Percentiles rank a stretch among this genome's conserved stretches.
phyloP scores from a whole-genome alignment of 2,329 filamentous ascomycete species.

The Hysterium pulicare region DNA sequence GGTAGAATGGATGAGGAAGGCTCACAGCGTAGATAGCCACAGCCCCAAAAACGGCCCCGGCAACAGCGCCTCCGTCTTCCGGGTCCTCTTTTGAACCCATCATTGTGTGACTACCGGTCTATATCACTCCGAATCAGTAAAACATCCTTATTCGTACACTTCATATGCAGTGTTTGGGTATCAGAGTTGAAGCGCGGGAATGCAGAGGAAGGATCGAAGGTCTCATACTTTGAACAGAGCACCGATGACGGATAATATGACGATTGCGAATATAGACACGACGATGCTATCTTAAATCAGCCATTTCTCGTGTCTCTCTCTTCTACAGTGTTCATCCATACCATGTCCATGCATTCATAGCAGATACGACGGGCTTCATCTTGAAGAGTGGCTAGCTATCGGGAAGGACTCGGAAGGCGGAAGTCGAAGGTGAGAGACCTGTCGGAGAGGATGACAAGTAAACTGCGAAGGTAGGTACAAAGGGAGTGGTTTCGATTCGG shows the following conservation, averaged over 20 bases:
- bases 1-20: conserved; percentile 20
- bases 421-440: too few species aligned
- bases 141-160: too few species aligned
- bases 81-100: conserved; percentile 70
- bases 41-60: conserved; percentile 79
- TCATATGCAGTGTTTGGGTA: background rate
- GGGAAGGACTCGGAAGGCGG: too few species aligned
- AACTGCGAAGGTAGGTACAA: too few species aligned
- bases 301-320: background rate
- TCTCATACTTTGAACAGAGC: conserved; percentile 66
- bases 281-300: conserved; percentile 58
- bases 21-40: conserved; percentile 86
- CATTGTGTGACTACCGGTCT: conserved; percentile 74
- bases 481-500: too few species aligned
- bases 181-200: background rate
- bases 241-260: conserved; percentile 64
- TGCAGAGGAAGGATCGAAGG: too few species aligned
- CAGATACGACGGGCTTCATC: conserved; percentile 96
- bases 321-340: conserved; percentile 46
- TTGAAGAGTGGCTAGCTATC: too few species aligned
- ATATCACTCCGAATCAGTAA: conserved; percentile 16
- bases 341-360: conserved; percentile 94
- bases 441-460: too few species aligned
- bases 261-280: conserved; percentile 62
- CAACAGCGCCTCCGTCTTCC: conserved; percentile 71